Evolutionary conservation across 164 flowering plant species (phyloP), one percentile per base, ranked within the genome.

Genomic region (Magnolia kwangsiensis): DNA sequence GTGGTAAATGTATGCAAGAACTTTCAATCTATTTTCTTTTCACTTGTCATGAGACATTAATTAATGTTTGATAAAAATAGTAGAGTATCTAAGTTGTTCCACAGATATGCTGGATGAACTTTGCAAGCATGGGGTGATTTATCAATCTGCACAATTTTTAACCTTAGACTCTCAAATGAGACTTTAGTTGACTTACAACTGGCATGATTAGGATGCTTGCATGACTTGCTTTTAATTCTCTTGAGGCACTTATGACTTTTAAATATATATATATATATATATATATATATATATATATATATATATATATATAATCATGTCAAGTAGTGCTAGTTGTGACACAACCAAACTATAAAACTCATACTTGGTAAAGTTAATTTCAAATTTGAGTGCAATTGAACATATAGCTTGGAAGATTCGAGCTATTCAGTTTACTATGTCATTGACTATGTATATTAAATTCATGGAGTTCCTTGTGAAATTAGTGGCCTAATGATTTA

Each of bases 1-100:
- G 97, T 90, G 71, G 91, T 88, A 75, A 96, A 94, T 78, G 88
- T 92, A 80, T 92, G 98, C 81, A 88, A 84, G 82, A 91, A 90
- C 79, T 89, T 94, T 74, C 91, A 91, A n/a, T 82, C 93, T 63
- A 92, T 89, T 72, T 75, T 82, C 29, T 27, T 77, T 78, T 88
- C 51, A 69, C 90, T 58, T 81, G 89, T 83, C 86, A 90, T 87
- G 98, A 88, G 73, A 96, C 99, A 45, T 87, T 92, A 77, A 97
- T 98, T 37, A 80, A 27, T 90, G 97, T 86, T 89, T 96, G 79
- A 89, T 86, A 18, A 87, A 81, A 80, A 90, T 96, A 72, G 86
- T 79, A 51, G 90, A 87, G 63, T 81, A 81, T 73, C 82, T 86
- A 0, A 75, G 85, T 73, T 73, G 82, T 59, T 89, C 89, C 51